Percentiles rank a stretch among this genome's conserved stretches.
These are phyloP conservation scores for Colletotrichum gigasporum DNA, from an alignment of 2,329 filamentous ascomycete genomes.

Conservation along the genomic window DNA sequence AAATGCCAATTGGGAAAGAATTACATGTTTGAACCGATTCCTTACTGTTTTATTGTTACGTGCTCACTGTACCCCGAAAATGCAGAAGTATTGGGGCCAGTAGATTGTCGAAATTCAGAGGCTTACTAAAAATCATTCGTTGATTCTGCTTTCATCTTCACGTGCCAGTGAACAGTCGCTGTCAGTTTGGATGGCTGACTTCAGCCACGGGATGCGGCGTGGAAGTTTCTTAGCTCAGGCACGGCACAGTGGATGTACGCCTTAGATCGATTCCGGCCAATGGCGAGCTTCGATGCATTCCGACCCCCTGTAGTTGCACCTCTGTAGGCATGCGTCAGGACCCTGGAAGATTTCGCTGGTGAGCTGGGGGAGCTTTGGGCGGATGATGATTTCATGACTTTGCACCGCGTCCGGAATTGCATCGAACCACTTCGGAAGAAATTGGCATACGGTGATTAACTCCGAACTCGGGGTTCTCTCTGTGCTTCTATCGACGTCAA, in stretches of 20 bases:
- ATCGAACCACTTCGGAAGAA: slow-evolving; percentile 28
- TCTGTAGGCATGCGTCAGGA: neutral
- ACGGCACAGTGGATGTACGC: neutral
- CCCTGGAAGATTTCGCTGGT: slow-evolving; percentile 21
- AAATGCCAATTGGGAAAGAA: no score
- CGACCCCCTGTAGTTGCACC: slow-evolving; percentile 11
- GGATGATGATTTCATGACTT: slow-evolving; percentile 32
- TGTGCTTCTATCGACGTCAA: neutral
- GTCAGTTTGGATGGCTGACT: no score
- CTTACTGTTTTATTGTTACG: no score
- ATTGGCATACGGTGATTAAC: neutral
- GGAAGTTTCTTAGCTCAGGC: neutral
- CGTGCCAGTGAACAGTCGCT: no score
- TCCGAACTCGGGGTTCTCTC: slow-evolving; percentile 12
- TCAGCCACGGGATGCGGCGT: no score
- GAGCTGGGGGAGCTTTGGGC: slow-evolving; percentile 20
- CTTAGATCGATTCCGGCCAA: slow-evolving; percentile 4
- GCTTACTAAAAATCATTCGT: no score
- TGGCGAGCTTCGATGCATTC: neutral
- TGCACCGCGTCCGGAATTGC: slow-evolving; percentile 22
- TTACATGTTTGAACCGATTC: no score
- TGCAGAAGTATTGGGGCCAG: no score
- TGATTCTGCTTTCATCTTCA: no score
- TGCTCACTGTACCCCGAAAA: no score
- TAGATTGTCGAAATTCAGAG: no score